phyloP scores from a whole-genome alignment of 257 asterid species.

The Catharanthus roseus region DNA sequence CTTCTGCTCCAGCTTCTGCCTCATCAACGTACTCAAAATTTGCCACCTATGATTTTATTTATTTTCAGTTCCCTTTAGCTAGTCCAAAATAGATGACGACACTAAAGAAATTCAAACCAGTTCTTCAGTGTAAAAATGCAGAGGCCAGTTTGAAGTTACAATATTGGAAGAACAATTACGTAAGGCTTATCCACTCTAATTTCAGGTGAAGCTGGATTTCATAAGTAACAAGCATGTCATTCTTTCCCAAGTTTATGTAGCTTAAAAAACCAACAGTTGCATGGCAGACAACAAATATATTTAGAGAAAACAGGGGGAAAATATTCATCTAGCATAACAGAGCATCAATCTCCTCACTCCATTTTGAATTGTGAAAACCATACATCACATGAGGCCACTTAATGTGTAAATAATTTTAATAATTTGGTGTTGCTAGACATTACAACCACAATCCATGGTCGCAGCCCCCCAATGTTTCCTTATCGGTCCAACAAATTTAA shows the following conservation, averaged over 20 bases:
- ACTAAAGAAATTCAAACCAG: neutral
- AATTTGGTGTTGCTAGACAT: neutral
- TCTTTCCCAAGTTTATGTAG: neutral
- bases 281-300: neutral
- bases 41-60: slow-evolving; percentile 63
- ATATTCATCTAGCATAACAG: neutral
- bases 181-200: neutral
- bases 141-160: slow-evolving; percentile 2
- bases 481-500: too few relatives aligned
- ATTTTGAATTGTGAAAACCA: neutral
- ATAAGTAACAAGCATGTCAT: neutral
- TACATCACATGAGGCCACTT: neutral
- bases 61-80: slow-evolving; percentile 4
- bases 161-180: neutral
- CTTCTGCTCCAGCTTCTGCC: slow-evolving; percentile 64
- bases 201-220: neutral
- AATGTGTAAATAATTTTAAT: neutral
- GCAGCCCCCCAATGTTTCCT: too few relatives aligned
- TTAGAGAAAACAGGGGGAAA: neutral
- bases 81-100: slow-evolving; percentile 2
- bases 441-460: neutral
- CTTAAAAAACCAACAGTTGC: neutral
- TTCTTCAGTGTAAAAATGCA: neutral
- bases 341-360: neutral
- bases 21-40: slow-evolving; percentile 88